Evolutionary conservation across 805 yeast species (phyloP).

Genomic region (Ogataea naganishii): DNA sequence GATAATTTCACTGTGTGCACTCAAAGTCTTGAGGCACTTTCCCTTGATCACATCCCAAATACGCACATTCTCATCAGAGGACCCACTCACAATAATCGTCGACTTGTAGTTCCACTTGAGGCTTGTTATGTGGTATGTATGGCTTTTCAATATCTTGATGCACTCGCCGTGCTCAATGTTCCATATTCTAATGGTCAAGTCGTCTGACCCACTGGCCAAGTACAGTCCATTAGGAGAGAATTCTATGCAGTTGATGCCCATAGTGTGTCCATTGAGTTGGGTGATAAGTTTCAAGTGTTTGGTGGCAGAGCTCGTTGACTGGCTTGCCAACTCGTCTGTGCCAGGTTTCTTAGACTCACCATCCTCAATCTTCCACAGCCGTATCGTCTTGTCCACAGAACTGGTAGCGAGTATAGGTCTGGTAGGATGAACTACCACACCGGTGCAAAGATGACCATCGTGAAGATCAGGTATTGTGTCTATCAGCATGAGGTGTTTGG

Average conservation of each 20-base stretch:
- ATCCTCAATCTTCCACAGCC: constrained; percentile 39
- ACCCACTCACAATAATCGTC: constrained; percentile 69
- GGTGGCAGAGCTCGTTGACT: no score
- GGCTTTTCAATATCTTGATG: constrained; percentile 53
- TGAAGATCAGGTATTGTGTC: constrained; percentile 6
- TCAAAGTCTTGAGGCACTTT: constrained; percentile 61
- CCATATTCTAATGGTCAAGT: constrained; percentile 72
- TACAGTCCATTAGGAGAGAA: constrained; percentile 72
- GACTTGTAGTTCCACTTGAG: constrained; percentile 66
- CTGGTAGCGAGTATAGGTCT: constrained; percentile 48
- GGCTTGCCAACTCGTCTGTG: no score
- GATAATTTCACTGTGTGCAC: constrained; percentile 92
- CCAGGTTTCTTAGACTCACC: no score
- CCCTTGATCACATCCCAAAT: constrained; percentile 82
- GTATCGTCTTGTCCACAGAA: constrained; percentile 49
- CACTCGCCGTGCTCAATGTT: constrained; percentile 42
- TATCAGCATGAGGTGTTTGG: constrained; percentile 9
- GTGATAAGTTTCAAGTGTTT: constrained; percentile 24
- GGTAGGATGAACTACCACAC: constrained; percentile 54
- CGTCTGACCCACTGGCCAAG: constrained; percentile 83
- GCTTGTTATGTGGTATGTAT: constrained; percentile 78
- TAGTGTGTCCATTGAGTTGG: constrained; percentile 47
- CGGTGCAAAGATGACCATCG: constrained; percentile 24
- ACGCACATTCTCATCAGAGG: constrained; percentile 85
- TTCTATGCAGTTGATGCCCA: constrained; percentile 65